Base-by-base conservation (phyloP, 2,329 filamentous ascomycete species). In the Curvularia hawaiiensis region DNA sequence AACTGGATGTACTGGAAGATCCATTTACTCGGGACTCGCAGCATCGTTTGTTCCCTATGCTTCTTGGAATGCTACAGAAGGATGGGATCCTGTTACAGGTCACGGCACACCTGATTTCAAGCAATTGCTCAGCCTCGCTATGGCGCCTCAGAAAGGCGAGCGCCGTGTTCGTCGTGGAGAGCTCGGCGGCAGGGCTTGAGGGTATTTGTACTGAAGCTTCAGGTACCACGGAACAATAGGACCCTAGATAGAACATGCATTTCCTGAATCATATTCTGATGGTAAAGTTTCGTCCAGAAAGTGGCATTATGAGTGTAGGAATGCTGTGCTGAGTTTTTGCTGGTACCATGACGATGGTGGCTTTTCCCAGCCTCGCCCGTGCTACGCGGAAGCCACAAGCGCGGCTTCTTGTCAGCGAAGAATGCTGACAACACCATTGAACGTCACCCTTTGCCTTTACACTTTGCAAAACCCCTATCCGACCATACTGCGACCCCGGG, bases 1-100 rank as follows among this genome's bases (percentile, higher is more conserved):
- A 1, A 69, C 60, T 6, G 82, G 82, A 20, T 84, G 82, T 64
- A 71, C 67, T 4, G 77, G 79, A 0, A 64, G 67, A 1, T 69
- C 72, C 20, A 77, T 78, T 12, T 75, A 74, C 48, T 70, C 73
- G 14, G 76, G 76, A 3, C 62, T 77, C 4, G 31, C 58, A 0
- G 74, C 80, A 30, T 78, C 76, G 1, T 64, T 64, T 48, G 77
- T 83, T 5, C 77, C 75, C 2, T 75, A 78, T 64, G 82, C 82
- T 1, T 77, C 78, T 39, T 84, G 81, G 80, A 82, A 82, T 68
- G 81, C 82, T 22, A 82, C 79, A 0, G 59, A 68, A 30, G 80
- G 80, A 2, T 83, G 81, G 81, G 80, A 83, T 66, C 80, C 81
- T 1, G 80, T 78, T 5, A 83, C 80, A 14, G 80, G 80, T 0